A percentile compares a stretch with the other conserved stretches of the same genome.
Conservation (phyloP, 768 basidiomycete species). For the Trametes coccinea region DNA sequence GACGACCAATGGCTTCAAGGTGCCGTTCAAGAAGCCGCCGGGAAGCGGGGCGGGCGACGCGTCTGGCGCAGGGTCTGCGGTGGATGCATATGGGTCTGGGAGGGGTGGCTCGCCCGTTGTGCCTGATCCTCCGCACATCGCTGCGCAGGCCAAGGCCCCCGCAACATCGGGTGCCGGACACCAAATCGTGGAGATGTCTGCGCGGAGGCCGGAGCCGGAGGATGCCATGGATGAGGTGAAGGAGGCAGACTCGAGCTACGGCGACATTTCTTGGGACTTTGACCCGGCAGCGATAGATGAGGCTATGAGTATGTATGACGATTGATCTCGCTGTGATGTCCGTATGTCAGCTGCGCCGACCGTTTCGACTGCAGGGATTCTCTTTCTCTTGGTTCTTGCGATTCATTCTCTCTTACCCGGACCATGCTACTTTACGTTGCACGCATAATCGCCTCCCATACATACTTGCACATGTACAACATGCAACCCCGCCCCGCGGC, state of each 20-base stretch:
- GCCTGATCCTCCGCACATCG: background rate
- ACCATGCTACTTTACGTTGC: background rate
- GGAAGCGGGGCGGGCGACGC: background rate
- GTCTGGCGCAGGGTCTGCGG: background rate
- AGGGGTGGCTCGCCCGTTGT: background rate
- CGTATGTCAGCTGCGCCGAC: background rate
- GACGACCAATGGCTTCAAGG: background rate
- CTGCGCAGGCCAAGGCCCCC: background rate
- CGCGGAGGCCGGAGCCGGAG: slow-evolving; percentile 10
- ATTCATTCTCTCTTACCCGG: background rate
- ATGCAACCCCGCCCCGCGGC: background rate
- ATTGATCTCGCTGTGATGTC: background rate
- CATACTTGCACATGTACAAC: background rate
- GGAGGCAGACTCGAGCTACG: slow-evolving; percentile 26
- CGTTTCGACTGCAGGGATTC: background rate
- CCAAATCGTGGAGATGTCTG: slow-evolving; percentile 6
- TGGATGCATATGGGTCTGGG: background rate
- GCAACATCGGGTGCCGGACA: background rate
- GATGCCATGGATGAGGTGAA: background rate
- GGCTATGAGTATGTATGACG: slow-evolving; percentile 7
- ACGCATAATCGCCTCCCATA: background rate
- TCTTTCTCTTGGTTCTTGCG: background rate
- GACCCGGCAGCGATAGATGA: slow-evolving; percentile 11
- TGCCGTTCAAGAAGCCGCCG: slow-evolving; percentile 7
- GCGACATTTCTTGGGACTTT: slow-evolving; percentile 18